phyloP scores from a whole-genome alignment of 768 basidiomycete species.

The Phylloporus sp. region DNA sequence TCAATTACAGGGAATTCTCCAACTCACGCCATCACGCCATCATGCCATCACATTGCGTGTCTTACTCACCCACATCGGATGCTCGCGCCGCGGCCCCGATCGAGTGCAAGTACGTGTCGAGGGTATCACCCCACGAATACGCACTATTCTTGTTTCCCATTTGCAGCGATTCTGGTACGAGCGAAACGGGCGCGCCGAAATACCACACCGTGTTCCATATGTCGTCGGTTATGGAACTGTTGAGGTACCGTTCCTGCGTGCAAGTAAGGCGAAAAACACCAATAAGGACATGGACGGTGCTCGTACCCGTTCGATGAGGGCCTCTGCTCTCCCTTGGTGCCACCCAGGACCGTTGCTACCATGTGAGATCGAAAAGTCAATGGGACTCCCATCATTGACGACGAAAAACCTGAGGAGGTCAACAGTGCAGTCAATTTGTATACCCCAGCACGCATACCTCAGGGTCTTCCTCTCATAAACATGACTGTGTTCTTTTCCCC shows the following conservation, averaged over 20 bases:
- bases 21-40: background rate
- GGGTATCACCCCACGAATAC: background rate
- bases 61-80: background rate
- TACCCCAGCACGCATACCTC: background rate
- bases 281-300: background rate
- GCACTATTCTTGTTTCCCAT: background rate
- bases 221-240: background rate
- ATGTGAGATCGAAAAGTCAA: conserved; percentile 4
- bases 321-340: conserved; percentile 1
- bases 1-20: background rate
- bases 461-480: background rate
- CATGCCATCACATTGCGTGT: too few relatives aligned
- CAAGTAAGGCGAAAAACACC: background rate
- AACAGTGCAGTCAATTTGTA: background rate
- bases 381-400: conserved; percentile 1
- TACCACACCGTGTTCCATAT: conserved; percentile 5
- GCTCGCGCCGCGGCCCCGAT: too few relatives aligned
- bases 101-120: background rate
- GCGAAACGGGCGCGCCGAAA: background rate
- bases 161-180: background rate
- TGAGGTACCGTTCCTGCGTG: conserved; percentile 1
- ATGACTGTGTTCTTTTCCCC: conserved; percentile 3
- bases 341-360: background rate
- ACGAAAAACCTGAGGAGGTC: background rate
- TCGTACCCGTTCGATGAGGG: background rate